A percentile compares a stretch with the other conserved stretches of the same genome.
These are phyloP conservation scores for Huiozyma sinensis DNA, from an alignment of 805 yeast genomes.

Conservation along the genomic window DNA sequence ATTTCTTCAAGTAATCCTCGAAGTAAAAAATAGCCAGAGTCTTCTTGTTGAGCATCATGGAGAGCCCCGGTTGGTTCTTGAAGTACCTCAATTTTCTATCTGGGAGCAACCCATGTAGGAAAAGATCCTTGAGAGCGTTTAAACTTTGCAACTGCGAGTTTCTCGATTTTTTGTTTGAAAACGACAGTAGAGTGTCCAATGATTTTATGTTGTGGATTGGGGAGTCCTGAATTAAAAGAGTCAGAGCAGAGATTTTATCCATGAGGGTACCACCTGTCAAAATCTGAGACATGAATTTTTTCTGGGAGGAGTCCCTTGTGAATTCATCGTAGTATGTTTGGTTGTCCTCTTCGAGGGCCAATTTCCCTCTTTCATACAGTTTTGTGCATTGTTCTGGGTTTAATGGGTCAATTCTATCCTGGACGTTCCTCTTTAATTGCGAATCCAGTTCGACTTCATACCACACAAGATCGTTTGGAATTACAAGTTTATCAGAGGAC, in stretches of 20 bases:
- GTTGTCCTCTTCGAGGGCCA: conserved; percentile 60
- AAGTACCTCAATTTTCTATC: conserved; percentile 74
- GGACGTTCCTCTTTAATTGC: conserved; percentile 13
- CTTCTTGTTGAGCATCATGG: conserved; percentile 35
- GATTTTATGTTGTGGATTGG: conserved; percentile 85
- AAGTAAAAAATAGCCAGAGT: conserved; percentile 68
- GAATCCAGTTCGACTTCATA: conserved; percentile 44
- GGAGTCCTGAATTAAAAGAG: conserved; percentile 87
- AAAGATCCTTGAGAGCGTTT: conserved; percentile 80
- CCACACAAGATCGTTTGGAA: conserved; percentile 69
- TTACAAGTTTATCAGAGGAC: conserved; percentile 41
- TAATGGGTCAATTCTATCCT: conserved; percentile 15
- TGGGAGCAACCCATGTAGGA: conserved; percentile 73
- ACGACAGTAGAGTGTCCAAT: conserved; percentile 61
- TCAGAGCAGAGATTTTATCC: conserved; percentile 91
- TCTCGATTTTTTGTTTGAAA: conserved; percentile 85
- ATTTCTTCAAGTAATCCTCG: conserved; percentile 78
- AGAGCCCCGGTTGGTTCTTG: conserved; percentile 57
- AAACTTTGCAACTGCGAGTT: conserved; percentile 87
- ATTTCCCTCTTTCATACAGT: conserved; percentile 56
- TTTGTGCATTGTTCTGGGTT: conserved; percentile 47
- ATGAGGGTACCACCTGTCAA: conserved; percentile 85
- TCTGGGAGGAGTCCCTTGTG: conserved; percentile 67
- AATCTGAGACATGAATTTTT: conserved; percentile 79
- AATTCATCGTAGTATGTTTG: conserved; percentile 60